Evolutionary conservation across 2,329 filamentous ascomycete genomes (phyloP).

Genomic region (Ophiostoma novo-ulmi): DNA sequence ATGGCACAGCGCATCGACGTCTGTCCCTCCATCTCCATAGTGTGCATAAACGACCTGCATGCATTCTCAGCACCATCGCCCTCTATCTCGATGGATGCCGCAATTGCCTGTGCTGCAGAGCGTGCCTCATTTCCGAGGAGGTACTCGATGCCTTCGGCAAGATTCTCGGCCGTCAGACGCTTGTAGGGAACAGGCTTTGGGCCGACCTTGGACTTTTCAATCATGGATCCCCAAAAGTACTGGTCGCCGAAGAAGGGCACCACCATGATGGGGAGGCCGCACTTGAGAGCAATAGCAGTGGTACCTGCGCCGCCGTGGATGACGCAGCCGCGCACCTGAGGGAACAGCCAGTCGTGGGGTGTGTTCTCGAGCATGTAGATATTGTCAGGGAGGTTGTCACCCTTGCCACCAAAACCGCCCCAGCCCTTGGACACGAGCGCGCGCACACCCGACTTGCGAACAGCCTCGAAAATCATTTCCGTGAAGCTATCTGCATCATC

Average conservation of each 20-base stretch:
- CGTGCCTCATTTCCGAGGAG: constrained; percentile 59
- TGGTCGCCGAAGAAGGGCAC: constrained; percentile 79
- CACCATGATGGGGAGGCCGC: constrained; percentile 66
- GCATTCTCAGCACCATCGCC: constrained; percentile 67
- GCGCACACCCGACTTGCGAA: constrained; percentile 59
- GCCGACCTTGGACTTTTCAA: constrained; percentile 59
- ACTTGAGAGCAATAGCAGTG: constrained; percentile 67
- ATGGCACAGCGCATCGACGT: constrained; percentile 61
- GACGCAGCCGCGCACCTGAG: constrained; percentile 59
- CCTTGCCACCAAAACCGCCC: constrained; percentile 61
- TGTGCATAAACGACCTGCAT: constrained; percentile 60
- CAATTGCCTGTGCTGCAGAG: constrained; percentile 54
- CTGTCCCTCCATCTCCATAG: constrained; percentile 49
- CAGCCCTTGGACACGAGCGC: constrained; percentile 71
- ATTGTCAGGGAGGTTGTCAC: constrained; percentile 50
- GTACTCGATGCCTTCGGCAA: constrained; percentile 66
- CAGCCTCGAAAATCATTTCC: constrained; percentile 64
- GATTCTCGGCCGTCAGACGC: constrained; percentile 54
- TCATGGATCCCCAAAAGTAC: constrained; percentile 70
- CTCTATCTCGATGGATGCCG: constrained; percentile 54
- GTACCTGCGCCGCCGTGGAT: constrained; percentile 77
- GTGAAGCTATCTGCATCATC: constrained; percentile 67
- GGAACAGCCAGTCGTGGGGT: constrained; percentile 74
- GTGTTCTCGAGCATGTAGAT: constrained; percentile 69
- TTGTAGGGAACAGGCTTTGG: constrained; percentile 66